A percentile compares a stretch with the other conserved stretches of the same genome.
Conservation (phyloP, 2,329 filamentous ascomycete genomes). For the Aspergillus phoenicis region DNA sequence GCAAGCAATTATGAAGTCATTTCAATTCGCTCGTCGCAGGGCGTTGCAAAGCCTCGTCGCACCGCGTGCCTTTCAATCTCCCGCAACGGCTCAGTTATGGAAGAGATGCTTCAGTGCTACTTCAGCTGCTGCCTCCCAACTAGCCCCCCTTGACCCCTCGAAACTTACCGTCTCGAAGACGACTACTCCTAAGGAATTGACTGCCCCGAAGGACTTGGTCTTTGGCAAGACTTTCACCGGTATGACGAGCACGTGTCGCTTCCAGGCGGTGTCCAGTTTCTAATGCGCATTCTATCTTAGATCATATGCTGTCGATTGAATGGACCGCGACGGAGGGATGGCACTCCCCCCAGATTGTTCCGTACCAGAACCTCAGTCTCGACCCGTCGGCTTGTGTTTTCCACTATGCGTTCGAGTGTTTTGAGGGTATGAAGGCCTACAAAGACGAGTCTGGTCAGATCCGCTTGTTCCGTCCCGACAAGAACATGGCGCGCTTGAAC, state of each 20-base stretch:
- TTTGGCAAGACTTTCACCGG: conserved; percentile 92
- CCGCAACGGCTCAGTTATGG: conserved; percentile 44
- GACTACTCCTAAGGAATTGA: conserved; percentile 70
- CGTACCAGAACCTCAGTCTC: conserved; percentile 95
- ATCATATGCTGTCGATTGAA: conserved; percentile 95
- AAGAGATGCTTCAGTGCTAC: conserved; percentile 52
- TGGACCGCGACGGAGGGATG: conserved; percentile 87
- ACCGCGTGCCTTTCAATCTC: conserved; percentile 29
- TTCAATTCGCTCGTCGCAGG: conserved; percentile 39
- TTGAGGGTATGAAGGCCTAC: conserved; percentile 99
- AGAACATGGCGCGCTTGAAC: conserved; percentile 95
- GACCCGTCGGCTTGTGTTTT: conserved; percentile 96
- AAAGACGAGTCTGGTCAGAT: conserved; percentile 78
- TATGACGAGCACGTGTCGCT: conserved; percentile 39
- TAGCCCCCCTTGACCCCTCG: conserved; percentile 72
- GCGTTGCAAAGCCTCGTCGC: conserved; percentile 29
- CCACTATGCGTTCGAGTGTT: conserved; percentile 97
- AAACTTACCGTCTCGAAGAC: conserved; percentile 76
- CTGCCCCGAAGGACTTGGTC: conserved; percentile 77
- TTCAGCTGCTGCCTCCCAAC: conserved; percentile 38
- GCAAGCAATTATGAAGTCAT: conserved; percentile 34
- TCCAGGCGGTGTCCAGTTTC: conserved; percentile 1
- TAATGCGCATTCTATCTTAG: conserved; percentile 51
- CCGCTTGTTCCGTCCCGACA: conserved; percentile 89
- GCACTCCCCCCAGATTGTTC: conserved; percentile 78